Percentiles rank a stretch among this genome's conserved stretches.
Evolutionary conservation across 73 alveolate species (phyloP).

Genomic region (Paramecium pentaurelia): DNA sequence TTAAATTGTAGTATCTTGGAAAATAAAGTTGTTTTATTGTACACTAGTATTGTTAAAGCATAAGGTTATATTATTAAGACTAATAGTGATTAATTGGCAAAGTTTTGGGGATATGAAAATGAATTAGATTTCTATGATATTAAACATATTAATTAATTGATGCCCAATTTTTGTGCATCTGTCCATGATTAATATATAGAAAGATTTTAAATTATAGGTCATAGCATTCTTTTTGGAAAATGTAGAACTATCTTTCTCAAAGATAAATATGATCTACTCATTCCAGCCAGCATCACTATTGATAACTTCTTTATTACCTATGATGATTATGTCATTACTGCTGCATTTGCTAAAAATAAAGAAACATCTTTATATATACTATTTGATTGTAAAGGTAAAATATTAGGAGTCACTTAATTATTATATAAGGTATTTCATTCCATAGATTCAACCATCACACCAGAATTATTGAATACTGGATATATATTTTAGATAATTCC

Average conservation of each 20-base stretch:
- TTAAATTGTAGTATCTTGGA: not conserved
- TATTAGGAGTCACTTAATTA: constrained; percentile 10
- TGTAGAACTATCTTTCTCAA: not conserved
- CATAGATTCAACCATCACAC: not conserved
- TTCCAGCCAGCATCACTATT: constrained; percentile 21
- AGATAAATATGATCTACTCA: not conserved
- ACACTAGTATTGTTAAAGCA: not conserved
- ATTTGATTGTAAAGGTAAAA: not conserved
- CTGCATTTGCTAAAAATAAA: constrained; percentile 11
- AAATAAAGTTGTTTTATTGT: not conserved
- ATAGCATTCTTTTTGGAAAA: not conserved
- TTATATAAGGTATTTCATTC: not conserved
- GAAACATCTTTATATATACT: not conserved
- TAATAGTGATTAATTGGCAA: not conserved
- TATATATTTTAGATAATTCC: not conserved
- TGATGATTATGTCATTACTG: constrained; percentile 18
- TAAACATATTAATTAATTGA: not conserved
- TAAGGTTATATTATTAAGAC: not conserved
- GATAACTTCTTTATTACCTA: not conserved
- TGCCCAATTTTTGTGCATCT: not conserved
- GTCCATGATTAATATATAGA: not conserved
- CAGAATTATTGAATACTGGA: not conserved
- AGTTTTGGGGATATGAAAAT: not conserved
- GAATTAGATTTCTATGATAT: not conserved
- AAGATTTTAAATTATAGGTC: not conserved